These are phyloP conservation scores for Cetraspora pellucida DNA, from an alignment of 192 early-diverging fungal genomes.

Conservation along the genomic window DNA sequence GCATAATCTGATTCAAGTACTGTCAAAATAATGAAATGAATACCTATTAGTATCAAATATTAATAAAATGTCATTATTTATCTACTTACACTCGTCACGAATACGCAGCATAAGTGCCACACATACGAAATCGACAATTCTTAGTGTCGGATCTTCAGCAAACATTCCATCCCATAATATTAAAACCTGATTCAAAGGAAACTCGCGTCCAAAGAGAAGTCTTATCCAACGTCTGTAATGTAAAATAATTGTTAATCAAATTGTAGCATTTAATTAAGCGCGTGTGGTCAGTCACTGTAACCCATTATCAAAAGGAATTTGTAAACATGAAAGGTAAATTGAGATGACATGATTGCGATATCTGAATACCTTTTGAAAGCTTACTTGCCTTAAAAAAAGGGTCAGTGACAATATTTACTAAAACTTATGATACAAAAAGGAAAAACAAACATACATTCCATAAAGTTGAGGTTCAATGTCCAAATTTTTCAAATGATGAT, in stretches of 20 bases:
- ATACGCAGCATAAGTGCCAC: conserved; percentile 74
- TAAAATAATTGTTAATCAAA: not conserved
- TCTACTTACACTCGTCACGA: conserved; percentile 64
- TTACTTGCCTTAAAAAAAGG: no score
- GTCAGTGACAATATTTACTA: no score
- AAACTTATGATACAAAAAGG: no score
- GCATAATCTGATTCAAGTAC: conserved; percentile 68
- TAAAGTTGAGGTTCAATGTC: conserved; percentile 94
- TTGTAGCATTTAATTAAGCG: no score
- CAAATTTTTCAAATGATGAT: conserved; percentile 66
- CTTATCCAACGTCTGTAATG: conserved; percentile 80
- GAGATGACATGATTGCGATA: no score
- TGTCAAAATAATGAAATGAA: conserved; percentile 19
- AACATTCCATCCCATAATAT: conserved; percentile 92
- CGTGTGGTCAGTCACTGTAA: no score
- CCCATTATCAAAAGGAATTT: no score
- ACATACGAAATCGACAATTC: conserved; percentile 82
- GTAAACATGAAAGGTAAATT: no score
- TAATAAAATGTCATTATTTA: no score
- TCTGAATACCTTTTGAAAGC: no score
- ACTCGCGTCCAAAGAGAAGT: conserved; percentile 89
- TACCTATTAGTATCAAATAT: no score
- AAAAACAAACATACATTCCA: conserved; percentile 68
- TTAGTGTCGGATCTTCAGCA: conserved; percentile 75
- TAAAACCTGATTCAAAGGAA: conserved; percentile 69